Evolutionary conservation across 2,329 filamentous ascomycete genomes (phyloP), one percentile per base, ranked within the genome.

Genomic region (Chrysoporthe deuterocubensis): DNA sequence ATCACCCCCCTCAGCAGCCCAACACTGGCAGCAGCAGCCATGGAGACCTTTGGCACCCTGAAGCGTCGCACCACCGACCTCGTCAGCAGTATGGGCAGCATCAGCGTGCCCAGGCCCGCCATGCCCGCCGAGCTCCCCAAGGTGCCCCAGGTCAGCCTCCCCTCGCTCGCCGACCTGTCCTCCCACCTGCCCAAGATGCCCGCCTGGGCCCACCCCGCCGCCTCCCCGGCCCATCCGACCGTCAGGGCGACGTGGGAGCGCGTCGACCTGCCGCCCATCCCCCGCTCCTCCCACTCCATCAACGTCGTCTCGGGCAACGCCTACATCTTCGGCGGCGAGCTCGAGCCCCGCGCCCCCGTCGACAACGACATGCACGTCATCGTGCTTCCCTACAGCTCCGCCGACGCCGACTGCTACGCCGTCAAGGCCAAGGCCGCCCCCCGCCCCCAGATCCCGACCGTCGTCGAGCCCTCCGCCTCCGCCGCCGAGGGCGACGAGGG

Each of bases 311-410:
- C 80, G 58, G 80, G 84, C 16, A 83, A 81, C n/a, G 84, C 86
- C 57, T 83, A 83, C 73, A 73, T 96, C 73, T 96, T 94, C 75
- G 93, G 93, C 69, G 93, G 93, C 72, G 92, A 96, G 77, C 78
- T 89, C 67, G 78, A 81, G 42, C 84, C 88, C 1, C 83, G 89
- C 50, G 79, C 89, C 72, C 88, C 89, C 7, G 84, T 90, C 66
- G 91, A 94, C 79, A 92, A 93, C 75, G 83, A 89, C 72, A 84
- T 96, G 76, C 90, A 94, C 75, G 80, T 88, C 64, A 74, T 95
- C 59, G 83, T 83, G 0, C 79, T 93, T 32, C 86, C 87, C 5
- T 85, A 84, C 71, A 86, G 83, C 76, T 82, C 81, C 69, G 84
- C 86, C 34, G 80, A 82, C 1, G 84, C 87, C 71, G 88, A 91